Percentiles rank a stretch among this genome's conserved stretches.
These are phyloP conservation scores for Diaporthe eres DNA, from an alignment of 2,329 filamentous ascomycete genomes.

Conservation along the genomic window DNA sequence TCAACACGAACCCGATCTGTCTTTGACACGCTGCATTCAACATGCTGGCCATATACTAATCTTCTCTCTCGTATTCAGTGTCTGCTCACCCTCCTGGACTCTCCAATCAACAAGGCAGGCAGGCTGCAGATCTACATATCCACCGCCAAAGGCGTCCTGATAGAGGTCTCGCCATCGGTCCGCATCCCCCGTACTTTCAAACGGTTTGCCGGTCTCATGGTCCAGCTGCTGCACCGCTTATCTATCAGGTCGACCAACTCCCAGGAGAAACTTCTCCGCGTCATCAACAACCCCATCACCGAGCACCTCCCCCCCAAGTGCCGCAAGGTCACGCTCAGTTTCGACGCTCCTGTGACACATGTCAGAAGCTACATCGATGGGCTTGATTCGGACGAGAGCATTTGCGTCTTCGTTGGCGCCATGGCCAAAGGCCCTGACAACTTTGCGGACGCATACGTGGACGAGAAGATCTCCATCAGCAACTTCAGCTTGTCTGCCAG, in stretches of 20 bases:
- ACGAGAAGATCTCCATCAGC: conserved; percentile 98
- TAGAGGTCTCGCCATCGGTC: conserved; percentile 97
- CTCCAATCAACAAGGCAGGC: conserved; percentile 98
- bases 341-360: conserved; percentile 88
- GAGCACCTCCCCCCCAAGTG: conserved; percentile 97
- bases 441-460: conserved; percentile 94
- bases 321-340: conserved; percentile 96
- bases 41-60: conserved; percentile 55
- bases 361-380: conserved; percentile 90
- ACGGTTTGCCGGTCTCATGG: conserved; percentile 98
- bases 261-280: conserved; percentile 96
- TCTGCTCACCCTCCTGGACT: conserved; percentile 95
- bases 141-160: conserved; percentile 95
- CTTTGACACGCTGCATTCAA: conserved; percentile 57
- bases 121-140: conserved; percentile 99
- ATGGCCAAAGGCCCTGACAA: conserved; percentile 98
- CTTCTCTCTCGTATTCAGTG: conserved; percentile 71
- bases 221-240: conserved; percentile 94
- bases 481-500: conserved; percentile 98
- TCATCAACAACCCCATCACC: conserved; percentile 98
- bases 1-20: conserved; percentile 39
- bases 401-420: conserved; percentile 97
- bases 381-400: conserved; percentile 86
- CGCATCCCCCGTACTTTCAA: conserved; percentile 99
- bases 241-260: conserved; percentile 97